Conservation (phyloP, 2,329 filamentous ascomycete species). For the Tolypocladium capitatum region DNA sequence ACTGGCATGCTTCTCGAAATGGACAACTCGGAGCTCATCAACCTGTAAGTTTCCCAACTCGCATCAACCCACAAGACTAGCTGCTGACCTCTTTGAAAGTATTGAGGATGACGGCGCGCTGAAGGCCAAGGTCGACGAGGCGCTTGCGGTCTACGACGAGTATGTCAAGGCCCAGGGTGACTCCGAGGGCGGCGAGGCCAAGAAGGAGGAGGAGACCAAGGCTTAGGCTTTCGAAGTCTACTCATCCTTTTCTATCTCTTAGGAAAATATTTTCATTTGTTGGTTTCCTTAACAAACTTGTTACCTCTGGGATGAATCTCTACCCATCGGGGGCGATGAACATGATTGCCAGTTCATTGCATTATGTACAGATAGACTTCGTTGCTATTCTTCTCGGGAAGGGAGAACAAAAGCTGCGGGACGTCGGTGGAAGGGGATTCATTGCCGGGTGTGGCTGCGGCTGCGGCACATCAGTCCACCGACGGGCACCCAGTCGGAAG, state of each 20-base stretch:
- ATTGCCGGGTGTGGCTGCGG: constrained; percentile 2
- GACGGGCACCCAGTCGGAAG: constrained; percentile 18
- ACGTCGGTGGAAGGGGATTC: constrained; percentile 12
- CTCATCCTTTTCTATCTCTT: constrained; percentile 2
- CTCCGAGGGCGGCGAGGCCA: constrained; percentile 25
- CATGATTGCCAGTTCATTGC: constrained; percentile 17
- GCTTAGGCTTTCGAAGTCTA: constrained; percentile 15
- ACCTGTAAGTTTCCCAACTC: constrained; percentile 59
- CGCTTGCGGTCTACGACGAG: constrained; percentile 93
- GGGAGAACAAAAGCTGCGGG: constrained; percentile 21
- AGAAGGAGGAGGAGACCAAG: constrained; percentile 37
- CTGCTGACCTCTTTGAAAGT: constrained; percentile 30
- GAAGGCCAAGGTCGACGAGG: constrained; percentile 92
- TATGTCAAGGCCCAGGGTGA: constrained; percentile 77
- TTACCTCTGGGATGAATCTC: constrained; percentile 3
- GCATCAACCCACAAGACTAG: constrained; percentile 7
- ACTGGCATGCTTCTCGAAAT: constrained; percentile 99
- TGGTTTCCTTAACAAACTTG: constrained; percentile 12
- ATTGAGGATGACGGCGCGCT: constrained; percentile 83
- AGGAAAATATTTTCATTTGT: constrained; percentile 13
- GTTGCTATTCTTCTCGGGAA: constrained; percentile 24
- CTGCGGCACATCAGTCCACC: background rate
- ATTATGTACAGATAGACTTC: constrained; percentile 29
- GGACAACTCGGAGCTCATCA: constrained; percentile 89
- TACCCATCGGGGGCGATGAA: constrained; percentile 5